Conservation (phyloP, 1,284 basidiomycete species). For the Pascua sp. region DNA sequence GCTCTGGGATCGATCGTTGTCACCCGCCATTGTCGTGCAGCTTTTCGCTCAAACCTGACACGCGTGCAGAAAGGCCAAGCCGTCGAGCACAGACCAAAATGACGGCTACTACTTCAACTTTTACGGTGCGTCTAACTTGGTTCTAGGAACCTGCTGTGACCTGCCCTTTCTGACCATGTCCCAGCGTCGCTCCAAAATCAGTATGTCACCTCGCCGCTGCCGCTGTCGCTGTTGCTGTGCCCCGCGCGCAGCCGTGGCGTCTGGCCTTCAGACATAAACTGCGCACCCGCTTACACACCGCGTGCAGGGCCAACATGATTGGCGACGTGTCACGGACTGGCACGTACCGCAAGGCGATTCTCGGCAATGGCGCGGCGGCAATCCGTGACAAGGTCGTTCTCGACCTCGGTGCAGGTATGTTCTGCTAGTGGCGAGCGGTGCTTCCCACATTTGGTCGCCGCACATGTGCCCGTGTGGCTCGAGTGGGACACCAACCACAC, state of each 20-base stretch:
- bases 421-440: too few relatives aligned
- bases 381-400: slow-evolving; percentile 46
- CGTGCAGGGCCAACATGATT: slow-evolving; percentile 49
- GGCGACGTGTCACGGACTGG: slow-evolving; percentile 47
- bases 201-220: background rate
- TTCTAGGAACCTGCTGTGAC: background rate
- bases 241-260: background rate
- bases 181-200: slow-evolving; percentile 34
- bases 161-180: background rate
- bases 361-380: slow-evolving; percentile 47
- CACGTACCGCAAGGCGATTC: slow-evolving; percentile 49
- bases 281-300: background rate
- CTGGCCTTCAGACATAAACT: too few relatives aligned
- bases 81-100: slow-evolving; percentile 8
- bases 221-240: background rate
- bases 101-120: slow-evolving; percentile 48
- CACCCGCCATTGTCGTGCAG: too few relatives aligned
- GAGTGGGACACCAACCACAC: background rate
- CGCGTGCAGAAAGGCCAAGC: slow-evolving; percentile 15
- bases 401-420: slow-evolving; percentile 53
- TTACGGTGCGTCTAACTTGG: slow-evolving; percentile 29
- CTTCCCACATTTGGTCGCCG: background rate
- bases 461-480: too few relatives aligned
- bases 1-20: too few relatives aligned
- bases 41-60: too few relatives aligned